Conservation (phyloP, 2,329 filamentous ascomycete genomes). For the Ophiostoma perfectum region DNA sequence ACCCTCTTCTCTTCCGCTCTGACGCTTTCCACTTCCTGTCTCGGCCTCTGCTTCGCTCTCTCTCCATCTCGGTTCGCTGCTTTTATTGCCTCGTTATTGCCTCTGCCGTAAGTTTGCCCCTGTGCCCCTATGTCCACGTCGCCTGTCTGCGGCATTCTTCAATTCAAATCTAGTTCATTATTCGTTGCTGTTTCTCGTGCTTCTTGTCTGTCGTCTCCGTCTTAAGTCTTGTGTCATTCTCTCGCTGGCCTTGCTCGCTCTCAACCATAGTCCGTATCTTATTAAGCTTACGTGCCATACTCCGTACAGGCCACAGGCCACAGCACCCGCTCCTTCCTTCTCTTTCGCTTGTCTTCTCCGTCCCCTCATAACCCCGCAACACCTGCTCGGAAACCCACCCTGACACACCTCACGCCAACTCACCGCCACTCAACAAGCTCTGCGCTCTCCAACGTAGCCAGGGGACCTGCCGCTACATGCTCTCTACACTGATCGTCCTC, state of each 20-base stretch:
- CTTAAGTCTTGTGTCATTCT: too few relatives aligned
- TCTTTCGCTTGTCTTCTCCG: slow-evolving; percentile 13
- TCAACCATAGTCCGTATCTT: too few relatives aligned
- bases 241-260: too few relatives aligned
- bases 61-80: neutral
- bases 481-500: neutral
- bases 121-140: neutral
- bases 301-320: neutral
- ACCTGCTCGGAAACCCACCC: slow-evolving; percentile 14
- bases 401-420: slow-evolving; percentile 19
- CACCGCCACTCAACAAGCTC: slow-evolving; percentile 20
- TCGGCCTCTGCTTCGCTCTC: neutral
- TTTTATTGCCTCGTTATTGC: slow-evolving; percentile 2
- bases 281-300: neutral
- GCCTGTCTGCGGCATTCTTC: neutral
- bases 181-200: too few relatives aligned
- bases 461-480: neutral
- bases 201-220: too few relatives aligned
- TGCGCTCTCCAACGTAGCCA: neutral
- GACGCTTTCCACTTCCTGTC: neutral
- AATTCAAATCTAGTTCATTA: too few relatives aligned
- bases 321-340: slow-evolving; percentile 9
- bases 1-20: neutral
- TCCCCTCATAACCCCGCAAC: slow-evolving; percentile 17
- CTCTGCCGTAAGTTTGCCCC: neutral